Conservation (phyloP, 2,329 filamentous ascomycete genomes). For the Pseudogymnoascus sp. region DNA sequence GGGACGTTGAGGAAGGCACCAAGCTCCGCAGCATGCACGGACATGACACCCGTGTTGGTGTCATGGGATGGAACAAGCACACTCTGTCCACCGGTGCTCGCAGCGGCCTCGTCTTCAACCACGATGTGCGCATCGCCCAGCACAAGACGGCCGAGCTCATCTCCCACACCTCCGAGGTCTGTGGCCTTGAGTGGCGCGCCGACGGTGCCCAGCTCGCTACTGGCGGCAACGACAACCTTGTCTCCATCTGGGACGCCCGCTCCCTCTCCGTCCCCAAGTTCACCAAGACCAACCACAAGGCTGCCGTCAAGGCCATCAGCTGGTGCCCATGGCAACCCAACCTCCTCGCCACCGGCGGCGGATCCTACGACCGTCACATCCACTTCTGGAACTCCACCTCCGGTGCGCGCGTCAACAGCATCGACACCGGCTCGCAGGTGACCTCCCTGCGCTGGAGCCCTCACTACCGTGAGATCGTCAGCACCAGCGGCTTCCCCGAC, state of each 20-base stretch:
- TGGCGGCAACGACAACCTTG: constrained; percentile 96
- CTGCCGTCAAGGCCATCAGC: constrained; percentile 92
- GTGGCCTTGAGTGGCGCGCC: constrained; percentile 93
- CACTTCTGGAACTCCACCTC: constrained; percentile 99
- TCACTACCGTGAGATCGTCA: constrained; percentile 95
- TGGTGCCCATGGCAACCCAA: constrained; percentile 99
- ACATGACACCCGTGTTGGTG: constrained; percentile 90
- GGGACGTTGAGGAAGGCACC: constrained; percentile 89
- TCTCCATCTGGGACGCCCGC: constrained; percentile 97
- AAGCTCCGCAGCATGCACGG: constrained; percentile 99
- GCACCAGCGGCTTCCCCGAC: constrained; percentile 96
- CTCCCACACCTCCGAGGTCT: constrained; percentile 95
- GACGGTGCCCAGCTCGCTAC: constrained; percentile 96
- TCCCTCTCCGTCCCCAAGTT: constrained; percentile 92
- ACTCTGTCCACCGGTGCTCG: constrained; percentile 89
- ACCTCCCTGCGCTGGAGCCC: constrained; percentile 95
- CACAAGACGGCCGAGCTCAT: constrained; percentile 98
- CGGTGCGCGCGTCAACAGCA: constrained; percentile 95
- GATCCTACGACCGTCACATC: constrained; percentile 94
- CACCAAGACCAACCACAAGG: constrained; percentile 99
- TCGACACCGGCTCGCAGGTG: constrained; percentile 95
- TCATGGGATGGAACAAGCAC: constrained; percentile 99
- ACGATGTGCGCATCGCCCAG: constrained; percentile 93
- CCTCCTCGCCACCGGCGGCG: constrained; percentile 90
- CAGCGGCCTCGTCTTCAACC: constrained; percentile 93